phyloP scores from a whole-genome alignment of 2,329 filamentous ascomycete species.

The Coniosporium tulheliwenetii region DNA sequence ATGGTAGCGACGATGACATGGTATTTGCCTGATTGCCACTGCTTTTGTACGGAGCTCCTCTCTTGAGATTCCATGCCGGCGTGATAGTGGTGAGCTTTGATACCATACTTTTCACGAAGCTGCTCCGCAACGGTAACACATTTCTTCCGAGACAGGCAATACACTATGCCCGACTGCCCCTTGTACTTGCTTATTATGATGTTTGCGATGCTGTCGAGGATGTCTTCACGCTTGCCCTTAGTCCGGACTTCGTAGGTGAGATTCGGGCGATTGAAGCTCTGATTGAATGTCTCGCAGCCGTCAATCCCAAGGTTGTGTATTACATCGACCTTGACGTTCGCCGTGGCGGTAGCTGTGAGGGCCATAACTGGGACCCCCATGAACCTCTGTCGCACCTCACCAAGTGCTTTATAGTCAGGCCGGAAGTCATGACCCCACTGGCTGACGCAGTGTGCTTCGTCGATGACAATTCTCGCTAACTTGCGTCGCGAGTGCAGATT shows the following conservation, averaged over 20 bases:
- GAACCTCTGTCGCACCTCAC: conserved; percentile 56
- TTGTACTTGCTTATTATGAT: conserved; percentile 57
- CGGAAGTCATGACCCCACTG: conserved; percentile 99
- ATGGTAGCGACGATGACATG: conserved; percentile 96
- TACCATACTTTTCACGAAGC: conserved; percentile 43
- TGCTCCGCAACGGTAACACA: conserved; percentile 67
- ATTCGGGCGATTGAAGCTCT: conserved; percentile 97
- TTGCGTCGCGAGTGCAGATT: conserved; percentile 53
- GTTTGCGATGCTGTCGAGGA: conserved; percentile 39
- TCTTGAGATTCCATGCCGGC: conserved; percentile 55
- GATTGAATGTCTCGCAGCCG: conserved; percentile 62
- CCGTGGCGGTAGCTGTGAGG: conserved; percentile 84
- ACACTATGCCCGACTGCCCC: conserved; percentile 75
- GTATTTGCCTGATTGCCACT: conserved; percentile 66
- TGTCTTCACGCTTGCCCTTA: conserved; percentile 47
- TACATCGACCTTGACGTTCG: conserved; percentile 83
- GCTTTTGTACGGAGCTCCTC: conserved; percentile 55
- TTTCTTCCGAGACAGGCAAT: conserved; percentile 71
- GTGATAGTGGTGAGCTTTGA: conserved; percentile 75
- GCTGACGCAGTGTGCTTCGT: conserved; percentile 98
- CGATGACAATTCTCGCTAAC: conserved; percentile 84
- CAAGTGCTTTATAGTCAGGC: conserved; percentile 83
- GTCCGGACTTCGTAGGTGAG: conserved; percentile 70
- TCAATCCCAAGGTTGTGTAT: conserved; percentile 80
- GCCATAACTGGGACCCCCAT: conserved; percentile 81